A percentile compares a stretch with the other conserved stretches of the same genome.
These are phyloP conservation scores for Baorangia bicolor DNA, from an alignment of 768 basidiomycete genomes.

Conservation along the genomic window DNA sequence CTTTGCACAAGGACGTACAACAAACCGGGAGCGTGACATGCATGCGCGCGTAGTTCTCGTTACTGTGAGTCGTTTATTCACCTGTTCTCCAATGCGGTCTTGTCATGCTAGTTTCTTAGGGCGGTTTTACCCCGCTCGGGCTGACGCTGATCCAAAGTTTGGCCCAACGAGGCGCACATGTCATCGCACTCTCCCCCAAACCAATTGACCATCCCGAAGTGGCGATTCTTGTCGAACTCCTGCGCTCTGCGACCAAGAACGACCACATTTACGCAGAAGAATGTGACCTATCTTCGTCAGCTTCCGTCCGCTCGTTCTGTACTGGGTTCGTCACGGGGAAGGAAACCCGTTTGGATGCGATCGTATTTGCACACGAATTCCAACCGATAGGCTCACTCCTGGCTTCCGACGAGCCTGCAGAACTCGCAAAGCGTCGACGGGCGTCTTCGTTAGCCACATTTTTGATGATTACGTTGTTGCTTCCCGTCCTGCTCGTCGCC, in stretches of 20 bases:
- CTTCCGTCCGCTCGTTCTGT: slow-evolving; percentile 69
- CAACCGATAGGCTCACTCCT: slow-evolving; percentile 55
- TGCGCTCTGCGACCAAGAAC: slow-evolving; percentile 70
- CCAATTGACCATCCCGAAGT: slow-evolving; percentile 49
- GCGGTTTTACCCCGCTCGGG: slow-evolving; percentile 73
- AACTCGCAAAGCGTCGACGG: slow-evolving; percentile 42
- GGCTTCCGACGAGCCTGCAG: slow-evolving; percentile 27
- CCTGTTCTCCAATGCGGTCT: background rate
- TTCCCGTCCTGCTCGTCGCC: slow-evolving; percentile 77
- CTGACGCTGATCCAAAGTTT: slow-evolving; percentile 63
- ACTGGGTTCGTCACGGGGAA: slow-evolving; percentile 62
- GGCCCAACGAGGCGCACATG: slow-evolving; percentile 73
- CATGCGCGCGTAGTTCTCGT: slow-evolving; percentile 70
- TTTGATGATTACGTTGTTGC: slow-evolving; percentile 71
- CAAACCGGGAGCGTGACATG: slow-evolving; percentile 70
- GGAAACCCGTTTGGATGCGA: slow-evolving; percentile 70
- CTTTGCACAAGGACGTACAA: slow-evolving; percentile 68
- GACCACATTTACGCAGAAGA: slow-evolving; percentile 78
- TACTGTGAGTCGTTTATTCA: slow-evolving; percentile 48
- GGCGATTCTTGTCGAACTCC: slow-evolving; percentile 59
- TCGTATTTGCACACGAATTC: slow-evolving; percentile 80
- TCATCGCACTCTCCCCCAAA: slow-evolving; percentile 70
- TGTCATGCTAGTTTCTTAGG: slow-evolving; percentile 41
- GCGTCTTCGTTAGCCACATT: slow-evolving; percentile 66
- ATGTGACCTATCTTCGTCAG: slow-evolving; percentile 67